phyloP scores from a whole-genome alignment of 169 alveolate genomes.

The Eimeria necatrix region DNA sequence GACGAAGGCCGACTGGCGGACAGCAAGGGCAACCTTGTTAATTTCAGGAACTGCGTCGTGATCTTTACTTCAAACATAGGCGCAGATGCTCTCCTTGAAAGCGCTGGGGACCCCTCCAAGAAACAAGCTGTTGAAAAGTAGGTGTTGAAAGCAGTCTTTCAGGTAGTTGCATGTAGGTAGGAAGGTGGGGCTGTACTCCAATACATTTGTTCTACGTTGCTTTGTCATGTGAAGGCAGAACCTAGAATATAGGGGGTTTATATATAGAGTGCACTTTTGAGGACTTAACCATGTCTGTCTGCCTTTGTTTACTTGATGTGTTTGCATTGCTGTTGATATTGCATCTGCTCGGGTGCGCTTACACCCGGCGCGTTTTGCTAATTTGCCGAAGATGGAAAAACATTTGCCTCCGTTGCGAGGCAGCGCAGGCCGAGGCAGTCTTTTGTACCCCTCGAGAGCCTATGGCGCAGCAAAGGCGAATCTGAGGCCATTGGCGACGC shows the following conservation, averaged over 20 bases:
- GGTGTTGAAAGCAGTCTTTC: neutral
- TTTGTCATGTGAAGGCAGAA: no score
- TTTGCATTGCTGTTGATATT: no score
- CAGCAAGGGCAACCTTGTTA: constrained; percentile 91
- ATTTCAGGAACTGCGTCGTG: constrained; percentile 91
- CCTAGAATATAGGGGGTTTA: no score
- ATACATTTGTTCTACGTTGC: no score
- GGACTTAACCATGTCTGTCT: no score
- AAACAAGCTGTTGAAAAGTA: constrained; percentile 65
- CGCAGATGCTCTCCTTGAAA: constrained; percentile 79
- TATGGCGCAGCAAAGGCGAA: constrained; percentile 42
- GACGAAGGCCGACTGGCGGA: constrained; percentile 94
- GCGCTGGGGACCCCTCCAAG: constrained; percentile 85
- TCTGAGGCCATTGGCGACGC: constrained; percentile 14
- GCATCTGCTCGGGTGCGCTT: no score
- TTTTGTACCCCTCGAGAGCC: neutral
- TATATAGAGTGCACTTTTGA: no score
- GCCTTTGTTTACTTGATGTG: no score
- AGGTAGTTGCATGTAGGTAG: no score
- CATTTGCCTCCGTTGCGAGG: neutral
- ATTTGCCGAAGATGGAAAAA: neutral
- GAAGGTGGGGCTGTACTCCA: no score
- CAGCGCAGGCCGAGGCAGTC: neutral
- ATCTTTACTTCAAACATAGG: constrained; percentile 92
- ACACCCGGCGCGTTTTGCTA: neutral